These are phyloP conservation scores for Hyparrhenia diplandra DNA, from an alignment of 176 grass and related monocot genomes.

Conservation along the genomic window DNA sequence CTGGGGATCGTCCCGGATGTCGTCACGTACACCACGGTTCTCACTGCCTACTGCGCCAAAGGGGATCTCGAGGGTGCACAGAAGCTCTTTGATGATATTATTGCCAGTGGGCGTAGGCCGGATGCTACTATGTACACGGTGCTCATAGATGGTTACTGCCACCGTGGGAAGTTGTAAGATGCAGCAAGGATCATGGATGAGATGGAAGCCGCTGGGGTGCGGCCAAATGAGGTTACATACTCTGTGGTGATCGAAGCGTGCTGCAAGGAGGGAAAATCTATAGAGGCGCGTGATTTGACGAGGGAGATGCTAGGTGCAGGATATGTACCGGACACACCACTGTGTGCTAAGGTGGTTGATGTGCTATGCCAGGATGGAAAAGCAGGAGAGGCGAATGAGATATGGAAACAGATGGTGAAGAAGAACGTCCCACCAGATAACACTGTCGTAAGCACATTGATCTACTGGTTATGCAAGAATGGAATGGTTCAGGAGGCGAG, in stretches of 20 bases:
- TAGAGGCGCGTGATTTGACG: constrained; percentile 44
- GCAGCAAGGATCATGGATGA: constrained; percentile 78
- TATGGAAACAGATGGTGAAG: constrained; percentile 63
- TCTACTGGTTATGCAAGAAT: constrained; percentile 73
- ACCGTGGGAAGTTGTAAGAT: constrained; percentile 32
- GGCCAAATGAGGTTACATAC: constrained; percentile 65
- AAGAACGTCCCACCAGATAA: constrained; percentile 71
- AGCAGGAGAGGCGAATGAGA: constrained; percentile 40
- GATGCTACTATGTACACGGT: constrained; percentile 65
- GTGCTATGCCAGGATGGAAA: constrained; percentile 60
- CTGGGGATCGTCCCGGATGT: constrained; percentile 49
- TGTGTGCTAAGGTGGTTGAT: constrained; percentile 71
- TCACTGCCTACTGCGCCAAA: constrained; percentile 39
- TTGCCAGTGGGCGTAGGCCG: constrained; percentile 31
- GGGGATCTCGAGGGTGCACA: constrained; percentile 51
- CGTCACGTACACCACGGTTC: constrained; percentile 62
- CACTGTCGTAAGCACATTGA: constrained; percentile 40
- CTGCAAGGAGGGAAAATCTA: constrained; percentile 50
- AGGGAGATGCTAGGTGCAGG: constrained; percentile 55
- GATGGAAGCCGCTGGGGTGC: constrained; percentile 52
- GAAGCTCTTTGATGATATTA: constrained; percentile 41
- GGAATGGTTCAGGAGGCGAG: constrained; percentile 57
- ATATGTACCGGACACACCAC: constrained; percentile 20
- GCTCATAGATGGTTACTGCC: constrained; percentile 62
- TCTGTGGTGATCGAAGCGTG: constrained; percentile 60